Evolutionary conservation across 345 rosid species (phyloP).

Genomic region (Aquilaria sinensis): DNA sequence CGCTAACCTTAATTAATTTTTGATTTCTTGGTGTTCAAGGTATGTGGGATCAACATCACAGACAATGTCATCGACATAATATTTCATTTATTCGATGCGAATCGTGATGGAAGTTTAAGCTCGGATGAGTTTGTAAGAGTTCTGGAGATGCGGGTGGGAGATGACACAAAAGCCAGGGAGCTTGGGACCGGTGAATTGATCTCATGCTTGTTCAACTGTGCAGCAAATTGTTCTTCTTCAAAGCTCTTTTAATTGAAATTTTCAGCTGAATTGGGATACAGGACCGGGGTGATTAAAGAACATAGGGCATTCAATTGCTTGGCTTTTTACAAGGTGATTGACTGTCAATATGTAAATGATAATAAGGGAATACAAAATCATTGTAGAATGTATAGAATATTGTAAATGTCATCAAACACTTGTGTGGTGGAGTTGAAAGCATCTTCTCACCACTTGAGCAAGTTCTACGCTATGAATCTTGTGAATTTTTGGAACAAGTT

Average conservation of each 20-base stretch:
- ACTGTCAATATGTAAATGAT: no score
- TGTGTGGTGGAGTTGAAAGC: no score
- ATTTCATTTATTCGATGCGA: constrained; percentile 51
- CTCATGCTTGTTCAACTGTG: constrained; percentile 33
- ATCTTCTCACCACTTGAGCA: no score
- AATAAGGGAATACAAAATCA: no score
- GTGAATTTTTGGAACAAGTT: no score
- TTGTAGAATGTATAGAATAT: no score
- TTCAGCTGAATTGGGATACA: no score
- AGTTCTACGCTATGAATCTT: no score
- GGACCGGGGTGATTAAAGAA: no score
- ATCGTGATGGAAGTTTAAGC: constrained; percentile 47
- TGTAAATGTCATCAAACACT: no score
- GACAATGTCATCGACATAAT: constrained; percentile 46
- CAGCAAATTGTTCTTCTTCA: constrained; percentile 15
- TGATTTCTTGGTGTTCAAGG: constrained; percentile 22
- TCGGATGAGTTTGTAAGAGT: constrained; percentile 50
- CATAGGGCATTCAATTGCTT: no score
- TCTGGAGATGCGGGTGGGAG: constrained; percentile 34
- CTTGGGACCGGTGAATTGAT: constrained; percentile 25
- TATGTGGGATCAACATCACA: constrained; percentile 41
- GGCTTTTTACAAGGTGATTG: no score
- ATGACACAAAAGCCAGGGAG: constrained; percentile 22
- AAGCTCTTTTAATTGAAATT: background rate
- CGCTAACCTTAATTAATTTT: background rate